Conservation (phyloP, 495 filamentous ascomycete species). For the Pyrenula massariospora region DNA sequence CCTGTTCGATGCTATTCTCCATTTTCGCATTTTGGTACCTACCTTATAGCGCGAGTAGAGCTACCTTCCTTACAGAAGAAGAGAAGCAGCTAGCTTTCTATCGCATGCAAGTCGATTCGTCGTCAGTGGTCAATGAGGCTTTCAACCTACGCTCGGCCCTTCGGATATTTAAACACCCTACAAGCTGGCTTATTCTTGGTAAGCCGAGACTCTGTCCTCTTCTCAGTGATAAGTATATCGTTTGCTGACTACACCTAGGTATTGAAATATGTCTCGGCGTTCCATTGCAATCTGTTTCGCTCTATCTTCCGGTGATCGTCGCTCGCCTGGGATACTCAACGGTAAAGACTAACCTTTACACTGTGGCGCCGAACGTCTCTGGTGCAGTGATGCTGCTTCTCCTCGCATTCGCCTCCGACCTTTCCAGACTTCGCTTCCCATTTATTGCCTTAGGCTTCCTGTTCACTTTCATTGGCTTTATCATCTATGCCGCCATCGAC, state of each 20-base stretch:
- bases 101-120: conserved; percentile 65
- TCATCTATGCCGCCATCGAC: conserved; percentile 63
- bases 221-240: neutral
- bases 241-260: conserved; percentile 5
- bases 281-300: conserved; percentile 55
- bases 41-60: conserved; percentile 48
- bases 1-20: conserved; percentile 49
- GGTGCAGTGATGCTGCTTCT: conserved; percentile 60
- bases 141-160: conserved; percentile 56
- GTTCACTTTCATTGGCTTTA: conserved; percentile 63
- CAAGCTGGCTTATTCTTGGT: conserved; percentile 46
- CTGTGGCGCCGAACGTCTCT: conserved; percentile 58
- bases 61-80: conserved; percentile 47
- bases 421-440: conserved; percentile 52
- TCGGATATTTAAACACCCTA: conserved; percentile 49
- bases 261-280: conserved; percentile 71
- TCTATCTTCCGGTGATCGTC: conserved; percentile 70
- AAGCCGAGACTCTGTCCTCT: neutral
- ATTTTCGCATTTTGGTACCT: conserved; percentile 62
- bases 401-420: conserved; percentile 57
- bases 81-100: conserved; percentile 62
- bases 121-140: conserved; percentile 57
- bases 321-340: conserved; percentile 46
- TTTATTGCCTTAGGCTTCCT: conserved; percentile 64
- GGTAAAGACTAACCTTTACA: conserved; percentile 67